phyloP scores from a whole-genome alignment of 257 asterid species.

The Gardenia jasminoides region DNA sequence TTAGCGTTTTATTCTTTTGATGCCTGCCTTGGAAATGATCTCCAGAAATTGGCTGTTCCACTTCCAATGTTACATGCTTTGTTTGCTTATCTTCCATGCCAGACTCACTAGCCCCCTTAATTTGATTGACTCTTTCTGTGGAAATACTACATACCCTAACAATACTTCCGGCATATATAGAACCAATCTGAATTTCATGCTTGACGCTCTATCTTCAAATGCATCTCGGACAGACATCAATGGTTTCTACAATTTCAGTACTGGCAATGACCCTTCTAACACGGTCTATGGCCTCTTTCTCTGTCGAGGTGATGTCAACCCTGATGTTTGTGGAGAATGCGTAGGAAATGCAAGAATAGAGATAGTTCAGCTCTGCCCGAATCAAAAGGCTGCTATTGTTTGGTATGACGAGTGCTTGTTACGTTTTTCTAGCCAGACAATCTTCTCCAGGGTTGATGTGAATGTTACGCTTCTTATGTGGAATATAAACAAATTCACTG shows the following conservation, averaged over 20 bases:
- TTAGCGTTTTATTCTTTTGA: too few species aligned
- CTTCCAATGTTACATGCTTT: background rate
- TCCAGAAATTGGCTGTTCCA: background rate
- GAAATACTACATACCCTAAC: background rate
- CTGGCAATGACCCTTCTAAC: background rate
- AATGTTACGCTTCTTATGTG: too few species aligned
- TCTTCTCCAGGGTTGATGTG: background rate
- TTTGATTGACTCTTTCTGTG: background rate
- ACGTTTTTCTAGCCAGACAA: slow-evolving; percentile 2
- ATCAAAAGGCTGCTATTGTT: background rate
- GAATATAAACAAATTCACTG: too few species aligned
- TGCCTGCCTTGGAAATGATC: background rate
- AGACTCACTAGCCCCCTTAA: background rate
- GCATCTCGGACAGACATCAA: background rate
- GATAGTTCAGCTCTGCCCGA: slow-evolving; percentile 5
- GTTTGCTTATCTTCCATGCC: background rate
- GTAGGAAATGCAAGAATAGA: background rate
- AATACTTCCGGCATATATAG: background rate
- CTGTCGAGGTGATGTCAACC: slow-evolving; percentile 26
- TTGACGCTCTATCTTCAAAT: slow-evolving; percentile 13
- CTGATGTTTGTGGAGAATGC: slow-evolving; percentile 8
- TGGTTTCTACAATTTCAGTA: slow-evolving; percentile 18
- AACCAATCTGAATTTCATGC: slow-evolving; percentile 7
- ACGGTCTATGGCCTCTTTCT: slow-evolving; percentile 11
- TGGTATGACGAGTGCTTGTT: slow-evolving; percentile 19